Evolutionary conservation across 805 yeast species (phyloP), one percentile per base, ranked within the genome.

Genomic region (Starmerella vaccinii): DNA sequence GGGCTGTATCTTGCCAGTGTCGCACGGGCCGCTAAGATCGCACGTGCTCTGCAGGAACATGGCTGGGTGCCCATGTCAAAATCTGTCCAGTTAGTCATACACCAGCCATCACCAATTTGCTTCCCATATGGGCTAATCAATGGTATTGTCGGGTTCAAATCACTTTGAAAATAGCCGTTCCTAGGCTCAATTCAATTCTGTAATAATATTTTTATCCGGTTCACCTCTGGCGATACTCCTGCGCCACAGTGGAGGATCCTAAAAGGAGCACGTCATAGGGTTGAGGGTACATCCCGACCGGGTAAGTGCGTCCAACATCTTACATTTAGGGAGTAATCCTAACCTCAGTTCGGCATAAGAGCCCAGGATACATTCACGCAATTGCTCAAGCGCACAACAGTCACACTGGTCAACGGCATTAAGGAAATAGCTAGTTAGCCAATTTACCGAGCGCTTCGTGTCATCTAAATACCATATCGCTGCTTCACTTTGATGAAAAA

Each of bases 61-160:
- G 45, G 45, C 45, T 41, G 45, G 45, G 13, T 41, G 12, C 10
- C 16, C 24, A 41, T 41, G 45, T 41, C 23, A 6, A 19, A 27
- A 41, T 16, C 9, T 7, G 45, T 18, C 5, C 16, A 32, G 32
- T 39, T 13, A 39, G 9, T 39, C 23, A 39, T 22, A 24, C 30
- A 5, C 22, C 43, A 24, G 43, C 30, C 43, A 39, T 39, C 29
- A 22, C 26, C 24, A 12, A 16, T 19, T 7, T 8, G 23, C 33
- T 26, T 10, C 10, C 29, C 10, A 26, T 10, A n/a, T n/a, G n/a
- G n/a, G n/a, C n/a, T n/a, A n/a, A n/a, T n/a, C n/a, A n/a, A n/a
- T n/a, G n/a, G n/a, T n/a, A n/a, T n/a, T n/a, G n/a, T n/a, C n/a
- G n/a, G n/a, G n/a, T n/a, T n/a, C n/a, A n/a, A n/a, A n/a, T n/a